Conservation (phyloP, 352 stramenopile species). For the Phytophthora pini region DNA sequence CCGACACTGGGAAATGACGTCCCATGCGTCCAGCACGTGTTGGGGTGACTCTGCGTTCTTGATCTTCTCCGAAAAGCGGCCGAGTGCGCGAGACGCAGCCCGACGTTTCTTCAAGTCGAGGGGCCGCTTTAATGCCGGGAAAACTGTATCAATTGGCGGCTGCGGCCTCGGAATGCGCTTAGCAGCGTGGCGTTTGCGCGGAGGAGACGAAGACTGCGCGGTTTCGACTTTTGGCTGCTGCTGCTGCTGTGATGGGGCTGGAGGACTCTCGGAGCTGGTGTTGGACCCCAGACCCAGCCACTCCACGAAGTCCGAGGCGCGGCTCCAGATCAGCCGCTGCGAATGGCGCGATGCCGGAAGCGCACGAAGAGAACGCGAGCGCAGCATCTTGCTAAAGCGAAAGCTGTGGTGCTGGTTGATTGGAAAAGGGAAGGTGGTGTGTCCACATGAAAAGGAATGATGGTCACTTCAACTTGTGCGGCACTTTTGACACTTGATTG, state of each 20-base stretch:
- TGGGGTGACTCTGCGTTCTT: conserved; percentile 4
- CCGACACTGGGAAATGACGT: conserved; percentile 30
- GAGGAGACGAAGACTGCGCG: not conserved
- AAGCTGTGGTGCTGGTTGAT: conserved; percentile 9
- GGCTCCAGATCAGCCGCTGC: conserved; percentile 45
- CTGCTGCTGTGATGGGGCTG: not conserved
- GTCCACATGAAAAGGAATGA: conserved; percentile 4
- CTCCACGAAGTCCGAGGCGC: conserved; percentile 40
- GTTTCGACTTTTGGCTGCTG: not conserved
- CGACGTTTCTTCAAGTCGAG: conserved; percentile 11
- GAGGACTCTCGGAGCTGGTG: not conserved
- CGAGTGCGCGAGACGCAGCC: conserved; percentile 19
- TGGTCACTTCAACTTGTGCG: conserved; percentile 1
- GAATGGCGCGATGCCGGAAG: conserved; percentile 16
- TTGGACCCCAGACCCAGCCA: conserved; percentile 38
- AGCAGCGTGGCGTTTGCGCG: conserved; percentile 11
- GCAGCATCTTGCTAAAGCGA: conserved; percentile 25
- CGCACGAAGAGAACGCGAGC: conserved; percentile 9
- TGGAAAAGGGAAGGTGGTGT: not conserved
- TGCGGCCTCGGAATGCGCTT: conserved; percentile 23
- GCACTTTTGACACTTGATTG: no score
- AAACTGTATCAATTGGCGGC: not conserved
- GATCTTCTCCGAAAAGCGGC: conserved; percentile 36
- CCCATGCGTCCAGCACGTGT: conserved; percentile 41
- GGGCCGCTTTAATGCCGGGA: conserved; percentile 8